Evolutionary conservation across 129 eudicot genomes (phyloP), one percentile per base, ranked within the genome.

Genomic region (Flaveria brownii): DNA sequence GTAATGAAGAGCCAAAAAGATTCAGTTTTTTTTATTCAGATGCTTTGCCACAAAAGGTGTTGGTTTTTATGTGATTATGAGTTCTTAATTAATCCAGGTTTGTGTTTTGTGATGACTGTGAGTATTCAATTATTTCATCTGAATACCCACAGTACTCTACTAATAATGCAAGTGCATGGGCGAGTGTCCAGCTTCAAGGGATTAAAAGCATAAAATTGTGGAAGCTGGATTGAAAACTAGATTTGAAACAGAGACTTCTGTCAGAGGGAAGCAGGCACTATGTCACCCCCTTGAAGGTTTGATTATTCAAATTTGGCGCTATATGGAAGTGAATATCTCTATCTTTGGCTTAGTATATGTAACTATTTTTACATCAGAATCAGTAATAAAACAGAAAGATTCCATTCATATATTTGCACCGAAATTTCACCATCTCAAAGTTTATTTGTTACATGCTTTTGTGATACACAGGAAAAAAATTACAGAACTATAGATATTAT

Each of bases 1-100:
- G 46, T 54, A 50, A 50, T 64, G 78, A 64, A 54, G 39, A 73
- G 47, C 54, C 70, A 74, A 55, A 67, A 43, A 50, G 75, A 50
- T 74, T 50, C 52, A 25, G 25, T 76, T 73, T 81, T 81, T 61
- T 50, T 2, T 74, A 9, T 46, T 79, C 70, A 33, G 64, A 77
- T 61, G 20, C 63, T 18, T 64, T 56, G 71, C 71, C 52, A 26
- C 66, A 46, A 65, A 39, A 64, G 41, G 30, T 52, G 69, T 73
- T 51, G 79, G 74, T 43, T 72, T 42, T 9, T 33, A 54, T 64
- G 36, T 52, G 51, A 43, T 52, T 50, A 12, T 51, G 36, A 46
- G 50, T 43, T 30, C 22, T 30, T 28, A 43, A 62, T 62, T 11
- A 25, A 62, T 30, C 30, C 43, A 62, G 68, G 68, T 62, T 28